Evolutionary conservation across 1,284 basidiomycete species (phyloP).

Genomic region (Rhizoctonia solani): DNA sequence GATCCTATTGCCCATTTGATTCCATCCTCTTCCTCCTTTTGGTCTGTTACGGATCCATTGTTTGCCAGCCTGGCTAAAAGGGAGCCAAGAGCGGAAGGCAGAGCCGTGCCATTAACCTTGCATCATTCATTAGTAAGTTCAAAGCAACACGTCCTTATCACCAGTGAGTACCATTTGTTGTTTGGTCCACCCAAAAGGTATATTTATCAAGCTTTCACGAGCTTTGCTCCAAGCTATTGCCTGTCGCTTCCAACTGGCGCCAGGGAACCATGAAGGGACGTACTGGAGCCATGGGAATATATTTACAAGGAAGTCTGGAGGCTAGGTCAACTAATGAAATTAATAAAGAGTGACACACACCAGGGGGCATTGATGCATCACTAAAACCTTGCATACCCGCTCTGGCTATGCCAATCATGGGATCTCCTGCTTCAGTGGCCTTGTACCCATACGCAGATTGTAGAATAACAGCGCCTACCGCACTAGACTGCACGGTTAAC

Average conservation of each 20-base stretch:
- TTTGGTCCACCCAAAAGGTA: constrained; percentile 16
- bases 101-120: neutral
- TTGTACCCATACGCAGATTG: constrained; percentile 20
- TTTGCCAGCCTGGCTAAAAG: neutral
- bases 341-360: neutral
- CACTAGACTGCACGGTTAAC: neutral
- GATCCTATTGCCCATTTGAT: constrained; percentile 12
- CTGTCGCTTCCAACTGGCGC: constrained; percentile 26
- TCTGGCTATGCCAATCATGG: neutral
- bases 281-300: constrained; percentile 19
- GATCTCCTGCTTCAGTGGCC: neutral
- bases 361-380: neutral
- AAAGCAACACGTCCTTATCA: neutral
- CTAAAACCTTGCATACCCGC: neutral
- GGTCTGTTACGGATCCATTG: no score
- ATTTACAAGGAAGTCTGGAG: constrained; percentile 3
- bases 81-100: neutral
- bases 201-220: constrained; percentile 2
- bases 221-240: constrained; percentile 5
- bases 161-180: neutral
- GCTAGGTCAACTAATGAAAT: neutral
- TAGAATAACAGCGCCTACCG: neutral
- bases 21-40: neutral
- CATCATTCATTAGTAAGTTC: neutral
- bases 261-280: constrained; percentile 36